Base-by-base conservation (phyloP, 768 basidiomycete genomes). In the Suillus ampliporus region DNA sequence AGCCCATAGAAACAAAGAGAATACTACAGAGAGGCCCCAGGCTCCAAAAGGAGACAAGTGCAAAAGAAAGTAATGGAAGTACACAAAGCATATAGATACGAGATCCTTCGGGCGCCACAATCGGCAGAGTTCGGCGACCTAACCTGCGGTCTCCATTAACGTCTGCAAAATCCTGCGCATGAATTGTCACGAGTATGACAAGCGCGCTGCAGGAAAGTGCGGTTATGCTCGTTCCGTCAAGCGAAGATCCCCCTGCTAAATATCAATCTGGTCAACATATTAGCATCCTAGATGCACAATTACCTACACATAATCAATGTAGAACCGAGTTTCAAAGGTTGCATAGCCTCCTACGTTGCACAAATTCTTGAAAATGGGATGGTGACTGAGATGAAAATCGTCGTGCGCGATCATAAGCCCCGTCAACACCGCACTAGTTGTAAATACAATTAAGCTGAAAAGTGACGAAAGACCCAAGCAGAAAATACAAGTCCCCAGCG, bases 131-230 rank as follows among this genome's bases (percentile, higher is more conserved):
- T 13, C 62, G 67, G 37, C 77, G 70, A 11, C 76, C 76, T 19
- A 68, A 62, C n/a, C 57, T 62, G 35, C 61, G 64, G 57, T 78
- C 77, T 4, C 77, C 77, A 11, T 68, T 65, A 21, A 68, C 69
- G 34, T 78, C 77, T 2, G 67, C 64, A 59, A 78, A 77, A 48
- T 78, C 77, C 61, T 78, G 74, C 0, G 76, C 74, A 41, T 80
- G 77, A 15, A 78, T 77, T 2, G 80, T 81, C 10, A 76, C 77
- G 43, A 73, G 59, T 13, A 78, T 69, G 15, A 78, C 72, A 9
- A 70, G 57, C 0, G 71, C 64, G 57, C 77, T 79, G 34, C 8
- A 71, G 23, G 11, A 71, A 66, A 34, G 59, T 62, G 7, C 40
- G 34, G 61, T 72, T 64, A 11, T 69, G 58, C 21, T 34, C 26